Evolutionary conservation across 2,329 filamentous ascomycete genomes (phyloP).

Genomic region (Atkinsonella texensis): DNA sequence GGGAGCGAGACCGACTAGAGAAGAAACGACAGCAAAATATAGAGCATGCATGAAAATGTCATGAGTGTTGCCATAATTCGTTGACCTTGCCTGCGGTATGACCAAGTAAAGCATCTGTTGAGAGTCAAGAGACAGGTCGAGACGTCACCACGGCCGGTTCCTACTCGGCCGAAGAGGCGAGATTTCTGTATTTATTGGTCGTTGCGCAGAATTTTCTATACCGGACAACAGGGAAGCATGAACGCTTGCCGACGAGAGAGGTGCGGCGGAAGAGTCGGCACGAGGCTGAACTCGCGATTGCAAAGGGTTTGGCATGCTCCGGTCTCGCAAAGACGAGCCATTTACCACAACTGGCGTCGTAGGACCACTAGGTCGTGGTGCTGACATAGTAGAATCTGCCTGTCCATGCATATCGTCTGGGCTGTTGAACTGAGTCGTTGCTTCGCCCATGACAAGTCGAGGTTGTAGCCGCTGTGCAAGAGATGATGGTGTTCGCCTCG

Average conservation of each 20-base stretch:
- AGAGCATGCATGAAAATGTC: too few species aligned
- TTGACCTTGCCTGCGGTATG: too few species aligned
- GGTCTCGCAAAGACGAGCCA: conserved; percentile 3
- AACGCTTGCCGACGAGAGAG: neutral
- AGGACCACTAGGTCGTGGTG: neutral
- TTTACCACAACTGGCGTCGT: neutral
- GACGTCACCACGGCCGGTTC: conserved; percentile 5
- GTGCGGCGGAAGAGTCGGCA: neutral
- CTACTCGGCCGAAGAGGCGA: conserved; percentile 1
- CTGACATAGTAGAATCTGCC: neutral
- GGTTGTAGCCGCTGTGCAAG: neutral
- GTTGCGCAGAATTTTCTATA: neutral
- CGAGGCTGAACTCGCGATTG: neutral
- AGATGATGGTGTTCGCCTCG: neutral
- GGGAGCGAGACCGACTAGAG: neutral
- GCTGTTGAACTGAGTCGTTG: neutral
- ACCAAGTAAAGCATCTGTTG: too few species aligned
- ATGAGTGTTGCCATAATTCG: too few species aligned
- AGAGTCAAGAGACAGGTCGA: neutral
- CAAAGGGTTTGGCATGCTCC: conserved; percentile 1
- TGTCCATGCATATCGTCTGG: neutral
- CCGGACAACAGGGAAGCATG: neutral
- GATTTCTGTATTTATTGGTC: neutral
- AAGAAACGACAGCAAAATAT: neutral
- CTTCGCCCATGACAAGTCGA: neutral